Base-by-base conservation (phyloP, 1,284 basidiomycete genomes). In the Serendipita sp. region DNA sequence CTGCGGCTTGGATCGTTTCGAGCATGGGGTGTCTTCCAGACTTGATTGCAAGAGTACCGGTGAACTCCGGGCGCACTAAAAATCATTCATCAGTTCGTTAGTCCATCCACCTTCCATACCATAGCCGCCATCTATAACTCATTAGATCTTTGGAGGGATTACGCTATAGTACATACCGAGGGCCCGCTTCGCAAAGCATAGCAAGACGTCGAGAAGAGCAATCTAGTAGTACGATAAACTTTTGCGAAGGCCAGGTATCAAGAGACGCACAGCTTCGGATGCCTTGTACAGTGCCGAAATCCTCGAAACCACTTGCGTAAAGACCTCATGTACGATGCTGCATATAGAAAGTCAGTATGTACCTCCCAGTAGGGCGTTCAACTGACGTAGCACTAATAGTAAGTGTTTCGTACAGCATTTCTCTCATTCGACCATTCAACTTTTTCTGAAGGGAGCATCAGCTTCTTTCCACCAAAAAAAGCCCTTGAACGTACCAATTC, bases 1-100 rank as follows among this genome's bases (percentile, higher is more conserved):
- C 87, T 0, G 81, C 78, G 1, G 82, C 75, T 64, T 88, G 82
- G 1, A 87, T 77, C 1, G 76, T 82, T 71, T 95, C 92, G 12
- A 96, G 78, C 4, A 96, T 82, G 0, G 92, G 91, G 72, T 94
- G 92, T 5, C 88, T 79, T 1, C 92, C 91, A 0, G 82, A 81
- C 70, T 91, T 92, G 70, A 95, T 85, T 13, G 90, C 91, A 3
- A 95, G 74, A 0, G 87, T 91, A 1, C 84, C 87, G 1, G 85
- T 89, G 68, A 93, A 93, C 69, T 92, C 88, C 0, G 93, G 93
- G 1, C 91, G 87, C 12, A 87, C 91, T 93, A 66, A 2, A 47
- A 30, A n/a, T 29, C 29, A 38, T 22, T 17, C 45, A 58, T 15
- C 50, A 0, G 34, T 41, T 60, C 10, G 12, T 22, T 3, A 6